A percentile compares a stretch with the other conserved stretches of the same genome.
Evolutionary conservation across 805 yeast genomes (phyloP).

Genomic region (Cyberlindnera mrakii): DNA sequence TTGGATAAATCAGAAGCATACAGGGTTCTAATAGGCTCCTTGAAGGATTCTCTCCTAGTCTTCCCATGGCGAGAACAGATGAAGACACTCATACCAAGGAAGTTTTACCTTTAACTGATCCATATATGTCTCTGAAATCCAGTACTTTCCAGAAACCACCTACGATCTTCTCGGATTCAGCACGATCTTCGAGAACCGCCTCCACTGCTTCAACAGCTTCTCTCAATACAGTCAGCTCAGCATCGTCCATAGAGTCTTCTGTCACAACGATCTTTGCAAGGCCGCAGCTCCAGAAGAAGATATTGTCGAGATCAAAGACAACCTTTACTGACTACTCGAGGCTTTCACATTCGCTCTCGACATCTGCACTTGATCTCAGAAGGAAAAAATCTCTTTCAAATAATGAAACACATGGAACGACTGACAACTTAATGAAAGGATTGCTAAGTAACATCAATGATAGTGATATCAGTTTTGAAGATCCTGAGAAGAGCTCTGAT

Average conservation of each 20-base stretch:
- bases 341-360: constrained; percentile 15
- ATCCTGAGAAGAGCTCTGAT: constrained; percentile 5
- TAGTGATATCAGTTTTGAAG: constrained; percentile 3
- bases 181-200: constrained; percentile 12
- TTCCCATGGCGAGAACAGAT: neutral
- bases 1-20: constrained; percentile 1
- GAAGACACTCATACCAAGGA: neutral
- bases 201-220: constrained; percentile 21
- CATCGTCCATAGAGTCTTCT: constrained; percentile 16
- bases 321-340: constrained; percentile 8
- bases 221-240: constrained; percentile 17
- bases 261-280: constrained; percentile 5
- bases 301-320: constrained; percentile 21
- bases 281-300: constrained; percentile 4
- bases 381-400: neutral
- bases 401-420: neutral
- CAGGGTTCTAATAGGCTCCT: neutral
- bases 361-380: constrained; percentile 14
- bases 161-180: constrained; percentile 1
- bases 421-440: constrained; percentile 2
- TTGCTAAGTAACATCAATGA: constrained; percentile 3
- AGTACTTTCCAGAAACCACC: constrained; percentile 1
- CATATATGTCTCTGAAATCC: neutral
- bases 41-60: neutral
- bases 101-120: neutral